Evolutionary conservation across 345 rosid genomes (phyloP).

Genomic region (Punica granatum): DNA sequence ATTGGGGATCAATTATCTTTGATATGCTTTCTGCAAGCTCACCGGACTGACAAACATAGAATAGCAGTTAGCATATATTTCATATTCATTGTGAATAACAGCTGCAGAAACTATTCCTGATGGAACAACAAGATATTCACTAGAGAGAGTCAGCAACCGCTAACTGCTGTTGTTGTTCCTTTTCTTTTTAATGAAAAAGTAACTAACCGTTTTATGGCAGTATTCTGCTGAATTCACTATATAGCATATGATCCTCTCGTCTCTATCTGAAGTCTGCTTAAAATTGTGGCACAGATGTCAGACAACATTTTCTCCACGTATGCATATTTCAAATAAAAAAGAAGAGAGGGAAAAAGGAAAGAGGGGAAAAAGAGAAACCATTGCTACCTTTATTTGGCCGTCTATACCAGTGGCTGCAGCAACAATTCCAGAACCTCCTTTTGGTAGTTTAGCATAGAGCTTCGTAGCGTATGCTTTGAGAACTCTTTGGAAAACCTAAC

Average conservation of each 20-base stretch:
- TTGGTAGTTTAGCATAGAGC: slow-evolving; percentile 83
- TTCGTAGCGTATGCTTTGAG: slow-evolving; percentile 86
- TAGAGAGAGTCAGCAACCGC: not conserved
- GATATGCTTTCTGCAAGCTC: slow-evolving; percentile 96
- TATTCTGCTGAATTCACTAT: slow-evolving; percentile 96
- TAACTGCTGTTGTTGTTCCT: not conserved
- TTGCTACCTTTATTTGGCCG: slow-evolving; percentile 81
- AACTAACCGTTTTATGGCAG: slow-evolving; percentile 83
- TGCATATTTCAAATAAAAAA: slow-evolving; percentile 8
- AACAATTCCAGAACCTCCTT: slow-evolving; percentile 91
- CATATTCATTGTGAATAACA: not conserved
- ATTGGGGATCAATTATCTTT: slow-evolving; percentile 82
- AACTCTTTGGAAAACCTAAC: slow-evolving; percentile 87
- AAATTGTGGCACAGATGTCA: slow-evolving; percentile 11
- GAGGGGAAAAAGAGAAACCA: not conserved
- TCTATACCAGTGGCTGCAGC: slow-evolving; percentile 99
- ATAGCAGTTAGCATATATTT: slow-evolving; percentile 15
- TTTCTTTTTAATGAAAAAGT: not conserved
- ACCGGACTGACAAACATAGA: slow-evolving; percentile 55
- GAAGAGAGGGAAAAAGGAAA: not conserved
- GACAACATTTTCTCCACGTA: slow-evolving; percentile 1
- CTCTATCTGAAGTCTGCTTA: slow-evolving; percentile 83
- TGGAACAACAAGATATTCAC: not conserved
- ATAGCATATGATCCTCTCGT: slow-evolving; percentile 87
- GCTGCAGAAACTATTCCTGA: not conserved